Evolutionary conservation across 371 early-diverging fungal genomes (phyloP).

Genomic region (Lichtheimia corymbifera): DNA sequence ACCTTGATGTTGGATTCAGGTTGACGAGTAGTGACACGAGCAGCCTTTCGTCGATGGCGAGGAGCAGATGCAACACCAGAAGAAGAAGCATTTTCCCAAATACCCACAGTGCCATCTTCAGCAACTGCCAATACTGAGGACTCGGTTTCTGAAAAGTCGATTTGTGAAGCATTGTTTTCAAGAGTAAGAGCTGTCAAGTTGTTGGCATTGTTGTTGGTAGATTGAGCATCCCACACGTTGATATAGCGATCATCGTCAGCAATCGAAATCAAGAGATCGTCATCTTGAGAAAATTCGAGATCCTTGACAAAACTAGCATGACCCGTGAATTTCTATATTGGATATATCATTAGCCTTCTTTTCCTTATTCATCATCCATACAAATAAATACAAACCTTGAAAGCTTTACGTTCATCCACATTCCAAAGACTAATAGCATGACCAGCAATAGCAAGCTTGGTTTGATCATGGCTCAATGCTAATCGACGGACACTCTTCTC

Average conservation of each 20-base stretch:
- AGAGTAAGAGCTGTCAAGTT: slow-evolving; percentile 61
- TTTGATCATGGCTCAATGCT: slow-evolving; percentile 61
- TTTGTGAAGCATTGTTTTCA: slow-evolving; percentile 59
- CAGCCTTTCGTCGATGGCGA: slow-evolving; percentile 47
- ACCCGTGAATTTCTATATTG: slow-evolving; percentile 63
- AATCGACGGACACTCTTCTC: slow-evolving; percentile 59
- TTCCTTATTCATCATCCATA: neutral
- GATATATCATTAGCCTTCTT: neutral
- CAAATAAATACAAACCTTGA: slow-evolving; percentile 35
- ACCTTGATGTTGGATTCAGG: slow-evolving; percentile 61
- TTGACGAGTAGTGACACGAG: slow-evolving; percentile 61
- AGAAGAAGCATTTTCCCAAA: slow-evolving; percentile 68
- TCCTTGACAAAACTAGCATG: slow-evolving; percentile 70
- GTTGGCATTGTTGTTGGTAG: slow-evolving; percentile 50
- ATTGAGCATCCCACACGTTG: slow-evolving; percentile 74
- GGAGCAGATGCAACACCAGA: slow-evolving; percentile 19
- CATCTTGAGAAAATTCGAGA: slow-evolving; percentile 59
- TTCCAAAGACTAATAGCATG: slow-evolving; percentile 72
- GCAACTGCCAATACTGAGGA: slow-evolving; percentile 70
- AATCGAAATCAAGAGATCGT: slow-evolving; percentile 61
- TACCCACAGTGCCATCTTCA: slow-evolving; percentile 69
- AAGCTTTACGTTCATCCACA: slow-evolving; percentile 44
- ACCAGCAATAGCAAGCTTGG: slow-evolving; percentile 62
- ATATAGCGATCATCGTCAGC: slow-evolving; percentile 80
- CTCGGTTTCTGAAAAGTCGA: slow-evolving; percentile 52